Base-by-base conservation (phyloP, 2,329 filamentous ascomycete genomes). In the Stromatinia cepivora region DNA sequence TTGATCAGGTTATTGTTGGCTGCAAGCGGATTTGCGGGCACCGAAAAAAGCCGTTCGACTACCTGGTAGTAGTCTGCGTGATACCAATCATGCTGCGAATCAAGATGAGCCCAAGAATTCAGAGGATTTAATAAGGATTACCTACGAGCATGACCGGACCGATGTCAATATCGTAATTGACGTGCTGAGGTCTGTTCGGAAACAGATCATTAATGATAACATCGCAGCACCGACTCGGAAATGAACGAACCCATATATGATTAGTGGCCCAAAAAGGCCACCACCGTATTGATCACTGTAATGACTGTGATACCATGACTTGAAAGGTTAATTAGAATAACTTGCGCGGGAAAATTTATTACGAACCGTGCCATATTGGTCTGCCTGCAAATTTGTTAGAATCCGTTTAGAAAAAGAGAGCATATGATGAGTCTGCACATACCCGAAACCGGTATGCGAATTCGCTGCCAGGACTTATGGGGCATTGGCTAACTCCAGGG, bases 181-280 rank as follows among this genome's bases (percentile, higher is more conserved):
- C 25, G 15, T 53, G 25, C 15, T 28, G 25, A 7, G 52, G 52
- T 13, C 52, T 53, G 2, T 17, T 28, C 28, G 52, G 28, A 17
- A n/a, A n/a, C n/a, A n/a, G n/a, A n/a, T n/a, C 13, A 7, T 53
- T 17, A 53, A 28, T 31, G 25, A 53, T 53, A 31, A 17, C n/a
- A 6, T 25, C 25, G 28, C 15, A 10, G 52, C 7, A 53, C 28
- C 28, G 52, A 28, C 15, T 9, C n/a, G 6, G 9, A 13, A 84
- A 83, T 0, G 84, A 82, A 0, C 87, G 88, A 87, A 87, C 0
- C 87, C 88, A 66, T 88, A 82, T 72, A 90, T 87, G 28, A 89
- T 78, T 36, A 91, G 85, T 2, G 82, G 83, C 0, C 88, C 88
- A 53, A 85, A 80, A 0, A 89, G 77, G 0, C 88, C 88, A 65